Evolutionary conservation across 2,329 filamentous ascomycete species (phyloP).

Genomic region (Apiospora aurea): DNA sequence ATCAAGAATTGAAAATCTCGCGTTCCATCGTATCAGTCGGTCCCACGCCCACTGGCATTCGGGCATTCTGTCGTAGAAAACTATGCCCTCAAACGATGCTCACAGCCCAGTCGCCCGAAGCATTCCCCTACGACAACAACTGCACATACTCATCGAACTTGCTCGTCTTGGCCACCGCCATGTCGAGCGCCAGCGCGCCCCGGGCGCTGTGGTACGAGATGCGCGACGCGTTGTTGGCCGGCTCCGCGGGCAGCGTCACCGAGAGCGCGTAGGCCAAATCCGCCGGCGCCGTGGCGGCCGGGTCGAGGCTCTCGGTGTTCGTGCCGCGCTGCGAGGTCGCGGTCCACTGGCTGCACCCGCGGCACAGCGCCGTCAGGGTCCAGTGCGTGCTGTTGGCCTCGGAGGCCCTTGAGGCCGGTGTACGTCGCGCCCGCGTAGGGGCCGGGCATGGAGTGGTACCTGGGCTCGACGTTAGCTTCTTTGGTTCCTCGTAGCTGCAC

Average conservation of each 20-base stretch:
- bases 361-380: constrained; percentile 47
- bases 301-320: background rate
- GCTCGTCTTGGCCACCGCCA: constrained; percentile 3
- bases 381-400: constrained; percentile 49
- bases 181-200: background rate
- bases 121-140: background rate
- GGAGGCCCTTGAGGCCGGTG: constrained; percentile 43
- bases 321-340: constrained; percentile 22
- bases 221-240: constrained; percentile 15
- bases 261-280: constrained; percentile 9
- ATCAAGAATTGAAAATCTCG: too few species aligned
- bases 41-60: too few species aligned
- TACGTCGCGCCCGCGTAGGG: constrained; percentile 44
- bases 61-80: too few species aligned
- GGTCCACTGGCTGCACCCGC: constrained; percentile 47
- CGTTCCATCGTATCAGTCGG: too few species aligned
- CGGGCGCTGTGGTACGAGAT: background rate
- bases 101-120: too few species aligned
- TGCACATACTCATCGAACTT: background rate
- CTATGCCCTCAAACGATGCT: too few species aligned
- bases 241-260: background rate
- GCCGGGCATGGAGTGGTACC: constrained; percentile 43
- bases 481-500: too few species aligned
- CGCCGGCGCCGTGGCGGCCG: background rate
- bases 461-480: background rate